Percentiles rank a stretch among this genome's conserved stretches.
These are phyloP conservation scores for Chlorophyllum brunneum DNA, from an alignment of 768 basidiomycete species.

Conservation along the genomic window DNA sequence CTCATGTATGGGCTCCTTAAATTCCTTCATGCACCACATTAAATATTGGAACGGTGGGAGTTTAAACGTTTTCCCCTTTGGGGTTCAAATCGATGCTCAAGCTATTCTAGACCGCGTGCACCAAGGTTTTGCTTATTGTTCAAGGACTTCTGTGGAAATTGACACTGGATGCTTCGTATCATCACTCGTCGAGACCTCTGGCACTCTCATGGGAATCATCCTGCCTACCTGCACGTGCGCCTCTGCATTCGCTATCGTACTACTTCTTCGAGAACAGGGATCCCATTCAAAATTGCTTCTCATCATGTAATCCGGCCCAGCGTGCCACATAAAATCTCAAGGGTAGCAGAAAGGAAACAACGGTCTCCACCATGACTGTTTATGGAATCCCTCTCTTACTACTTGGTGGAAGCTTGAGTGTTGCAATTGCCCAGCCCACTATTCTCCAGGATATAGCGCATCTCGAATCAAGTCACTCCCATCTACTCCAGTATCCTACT, in stretches of 20 bases:
- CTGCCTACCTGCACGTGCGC: conserved; percentile 8
- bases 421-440: neutral
- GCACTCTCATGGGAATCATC: no score
- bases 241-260: neutral
- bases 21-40: no score
- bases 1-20: neutral
- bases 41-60: no score
- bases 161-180: neutral
- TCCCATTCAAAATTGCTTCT: no score
- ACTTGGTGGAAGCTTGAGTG: neutral
- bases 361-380: neutral
- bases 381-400: neutral
- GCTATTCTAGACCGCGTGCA: neutral
- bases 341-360: neutral
- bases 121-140: conserved; percentile 2
- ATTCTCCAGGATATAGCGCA: conserved; percentile 9
- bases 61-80: neutral
- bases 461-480: conserved; percentile 32
- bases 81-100: neutral
- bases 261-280: no score
- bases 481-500: conserved; percentile 39
- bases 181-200: no score
- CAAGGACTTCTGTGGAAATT: neutral
- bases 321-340: neutral
- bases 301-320: no score